Evolutionary conservation across 805 yeast genomes (phyloP).

Genomic region (Clavispora carvajalis): DNA sequence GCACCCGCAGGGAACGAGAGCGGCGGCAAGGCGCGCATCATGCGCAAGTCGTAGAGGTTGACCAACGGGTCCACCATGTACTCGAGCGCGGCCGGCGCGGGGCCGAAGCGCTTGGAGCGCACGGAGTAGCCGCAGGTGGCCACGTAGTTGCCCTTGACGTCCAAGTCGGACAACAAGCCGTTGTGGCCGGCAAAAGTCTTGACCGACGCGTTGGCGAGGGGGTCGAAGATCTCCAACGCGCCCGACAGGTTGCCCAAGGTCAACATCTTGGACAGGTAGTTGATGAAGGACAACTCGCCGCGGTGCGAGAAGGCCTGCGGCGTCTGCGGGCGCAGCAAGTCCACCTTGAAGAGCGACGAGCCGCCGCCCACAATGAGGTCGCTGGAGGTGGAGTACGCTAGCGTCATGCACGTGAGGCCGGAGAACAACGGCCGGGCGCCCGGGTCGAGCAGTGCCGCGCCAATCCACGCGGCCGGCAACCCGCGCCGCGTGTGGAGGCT

Average conservation of each 20-base stretch:
- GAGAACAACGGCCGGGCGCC: constrained; percentile 13
- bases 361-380: constrained; percentile 27
- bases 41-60: constrained; percentile 72
- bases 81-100: constrained; percentile 14
- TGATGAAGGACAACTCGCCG: constrained; percentile 43
- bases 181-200: constrained; percentile 57
- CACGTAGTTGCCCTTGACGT: constrained; percentile 57
- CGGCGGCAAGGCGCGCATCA: constrained; percentile 68
- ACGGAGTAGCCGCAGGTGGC: constrained; percentile 79
- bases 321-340: constrained; percentile 25
- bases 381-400: constrained; percentile 24
- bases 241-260: constrained; percentile 59
- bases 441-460: constrained; percentile 8
- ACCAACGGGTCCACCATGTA: constrained; percentile 68
- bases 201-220: constrained; percentile 41
- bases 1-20: constrained; percentile 90
- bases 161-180: constrained; percentile 58
- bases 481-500: constrained; percentile 35
- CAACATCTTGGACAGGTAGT: constrained; percentile 43
- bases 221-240: constrained; percentile 59
- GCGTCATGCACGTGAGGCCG: constrained; percentile 28
- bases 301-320: constrained; percentile 31
- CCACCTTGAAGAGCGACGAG: constrained; percentile 26
- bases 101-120: constrained; percentile 46
- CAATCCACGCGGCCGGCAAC: constrained; percentile 13